Evolutionary conservation across 768 basidiomycete genomes (phyloP), one percentile per base, ranked within the genome.

Genomic region (Russula ochroleuca): DNA sequence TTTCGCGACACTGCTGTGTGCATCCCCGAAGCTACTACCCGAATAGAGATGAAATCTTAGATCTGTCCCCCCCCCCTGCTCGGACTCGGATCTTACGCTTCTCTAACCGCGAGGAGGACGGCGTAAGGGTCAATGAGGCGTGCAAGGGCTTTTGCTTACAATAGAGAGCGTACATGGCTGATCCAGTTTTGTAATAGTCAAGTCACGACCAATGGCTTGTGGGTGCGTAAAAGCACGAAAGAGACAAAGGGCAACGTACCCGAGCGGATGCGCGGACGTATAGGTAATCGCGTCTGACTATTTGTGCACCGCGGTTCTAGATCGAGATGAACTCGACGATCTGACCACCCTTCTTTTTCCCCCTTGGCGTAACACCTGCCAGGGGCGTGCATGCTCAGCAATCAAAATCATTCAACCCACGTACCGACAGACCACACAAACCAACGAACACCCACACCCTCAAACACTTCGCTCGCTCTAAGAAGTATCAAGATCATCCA

Each of bases 1-100:
- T 33, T 50, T 28, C 28, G 28, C 28, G 35, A 58, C 57, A 38
- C 21, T 43, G 57, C 49, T 37, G 40, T 41, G 48, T 43, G 52
- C 13, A 15, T 52, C 33, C 57, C 57, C 51, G 62, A 63, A 59
- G 51, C 40, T 33, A 19, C 40, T 33, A 19, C 31, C 40, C 41
- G 40, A 57, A 53, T 28, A 47, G 41, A 59, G 17, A 63, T 47
- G 50, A 63, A 47, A 63, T 63, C 62, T 31, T 1, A 47, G 62
- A 63, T 63, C 62, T 47, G 14, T 25, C 43, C 19, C n/a, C n/a
- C 50, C 35, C 19, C 17, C n/a, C 35, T 35, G 11, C 19, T 21
- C 43, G n/a, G 43, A 21, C n/a, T 23, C 45, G 21, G 51, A 38
- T 13, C 28, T 38, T 45, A 41, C n/a, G 43, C 50, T 52, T 28